Percentiles rank a stretch among this genome's conserved stretches.
phyloP scores from a whole-genome alignment of 148 eudicot species.

The Chenopodium album region DNA sequence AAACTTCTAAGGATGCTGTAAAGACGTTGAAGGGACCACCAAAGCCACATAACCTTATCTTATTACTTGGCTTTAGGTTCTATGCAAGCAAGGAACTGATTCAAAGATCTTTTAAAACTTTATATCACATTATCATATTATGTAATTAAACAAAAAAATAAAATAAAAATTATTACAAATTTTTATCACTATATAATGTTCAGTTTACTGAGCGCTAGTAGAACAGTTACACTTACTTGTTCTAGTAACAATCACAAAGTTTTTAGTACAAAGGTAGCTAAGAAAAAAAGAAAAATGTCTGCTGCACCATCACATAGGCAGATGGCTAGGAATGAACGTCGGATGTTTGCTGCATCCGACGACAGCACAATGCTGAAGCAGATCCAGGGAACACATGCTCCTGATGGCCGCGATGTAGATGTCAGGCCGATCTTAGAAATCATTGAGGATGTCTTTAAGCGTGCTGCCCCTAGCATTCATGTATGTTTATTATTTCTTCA shows the following conservation, averaged over 20 bases:
- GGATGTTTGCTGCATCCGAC: slow-evolving; percentile 69
- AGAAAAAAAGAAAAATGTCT: slow-evolving; percentile 13
- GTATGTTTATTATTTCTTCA: background rate
- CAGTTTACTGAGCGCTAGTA: background rate
- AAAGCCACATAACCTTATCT: slow-evolving; percentile 36
- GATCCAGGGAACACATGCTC: slow-evolving; percentile 68
- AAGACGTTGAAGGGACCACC: slow-evolving; percentile 29
- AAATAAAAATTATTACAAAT: slow-evolving; percentile 21
- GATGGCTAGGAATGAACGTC: slow-evolving; percentile 48
- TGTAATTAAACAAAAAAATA: background rate
- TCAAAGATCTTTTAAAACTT: slow-evolving; percentile 21
- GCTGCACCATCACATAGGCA: slow-evolving; percentile 36
- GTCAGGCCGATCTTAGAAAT: slow-evolving; percentile 57
- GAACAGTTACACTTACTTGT: slow-evolving; percentile 18
- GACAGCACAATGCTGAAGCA: slow-evolving; percentile 74
- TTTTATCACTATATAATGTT: slow-evolving; percentile 38
- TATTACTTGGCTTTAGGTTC: slow-evolving; percentile 39
- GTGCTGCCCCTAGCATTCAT: slow-evolving; percentile 43
- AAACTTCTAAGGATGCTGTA: slow-evolving; percentile 15
- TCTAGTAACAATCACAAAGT: background rate
- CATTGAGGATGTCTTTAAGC: slow-evolving; percentile 56
- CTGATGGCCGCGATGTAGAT: slow-evolving; percentile 70
- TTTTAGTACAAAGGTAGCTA: background rate
- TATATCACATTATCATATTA: background rate
- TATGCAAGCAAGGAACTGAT: slow-evolving; percentile 85